Evolutionary conservation across 1,139 yeast species (phyloP).

Genomic region (Taphrina communis): DNA sequence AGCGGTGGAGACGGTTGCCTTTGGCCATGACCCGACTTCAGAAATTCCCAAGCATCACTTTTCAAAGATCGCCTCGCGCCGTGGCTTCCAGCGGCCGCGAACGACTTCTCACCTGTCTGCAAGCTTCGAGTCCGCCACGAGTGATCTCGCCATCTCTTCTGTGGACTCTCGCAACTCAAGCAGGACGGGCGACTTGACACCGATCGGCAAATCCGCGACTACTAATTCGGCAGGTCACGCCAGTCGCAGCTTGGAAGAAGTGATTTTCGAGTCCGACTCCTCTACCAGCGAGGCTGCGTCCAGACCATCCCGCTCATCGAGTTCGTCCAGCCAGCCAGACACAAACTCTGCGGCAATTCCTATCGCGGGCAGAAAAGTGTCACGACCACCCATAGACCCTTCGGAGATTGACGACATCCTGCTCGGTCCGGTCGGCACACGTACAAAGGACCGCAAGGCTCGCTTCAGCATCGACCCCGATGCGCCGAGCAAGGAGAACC

Average conservation of each 20-base stretch:
- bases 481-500: slow-evolving; percentile 4
- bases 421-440: slow-evolving; percentile 27
- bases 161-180: not conserved
- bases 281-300: not conserved
- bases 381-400: slow-evolving; percentile 19
- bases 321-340: slow-evolving; percentile 14
- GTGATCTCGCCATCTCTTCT: slow-evolving; percentile 1
- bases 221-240: not conserved
- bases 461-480: slow-evolving; percentile 32
- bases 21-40: slow-evolving; percentile 26
- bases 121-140: slow-evolving; percentile 23
- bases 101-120: slow-evolving; percentile 10
- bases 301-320: slow-evolving; percentile 9
- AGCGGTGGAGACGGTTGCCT: slow-evolving; percentile 29
- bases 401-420: slow-evolving; percentile 35
- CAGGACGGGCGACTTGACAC: slow-evolving; percentile 11
- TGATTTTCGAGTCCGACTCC: slow-evolving; percentile 23
- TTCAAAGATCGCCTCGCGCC: not conserved
- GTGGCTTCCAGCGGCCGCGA: not conserved
- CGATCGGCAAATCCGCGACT: not conserved
- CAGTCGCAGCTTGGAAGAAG: slow-evolving; percentile 23
- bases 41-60: slow-evolving; percentile 11
- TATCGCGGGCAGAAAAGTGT: slow-evolving; percentile 6
- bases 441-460: slow-evolving; percentile 18
- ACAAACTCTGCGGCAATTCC: slow-evolving; percentile 15